A percentile compares a stretch with the other conserved stretches of the same genome.
Conservation (phyloP, 345 rosid species). For the Acer campestre region DNA sequence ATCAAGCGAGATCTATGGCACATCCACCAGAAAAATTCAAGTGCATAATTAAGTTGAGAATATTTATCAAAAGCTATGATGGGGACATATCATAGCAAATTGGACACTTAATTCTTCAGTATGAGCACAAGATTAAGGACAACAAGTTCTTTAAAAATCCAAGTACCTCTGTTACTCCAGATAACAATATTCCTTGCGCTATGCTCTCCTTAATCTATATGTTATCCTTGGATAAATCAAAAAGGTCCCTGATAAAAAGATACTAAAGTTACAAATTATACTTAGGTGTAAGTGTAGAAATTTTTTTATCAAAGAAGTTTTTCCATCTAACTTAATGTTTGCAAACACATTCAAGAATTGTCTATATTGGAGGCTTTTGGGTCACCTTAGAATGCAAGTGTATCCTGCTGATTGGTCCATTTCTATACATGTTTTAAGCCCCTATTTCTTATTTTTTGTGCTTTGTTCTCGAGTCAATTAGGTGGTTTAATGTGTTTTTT, state of each 20-base stretch:
- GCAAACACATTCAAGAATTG: too few species aligned
- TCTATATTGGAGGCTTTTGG: too few species aligned
- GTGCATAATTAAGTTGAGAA: background rate
- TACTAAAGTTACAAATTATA: background rate
- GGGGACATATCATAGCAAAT: background rate
- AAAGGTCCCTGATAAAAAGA: too few species aligned
- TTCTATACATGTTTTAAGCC: too few species aligned
- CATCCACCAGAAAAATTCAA: too few species aligned
- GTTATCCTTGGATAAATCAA: slow-evolving; percentile 37
- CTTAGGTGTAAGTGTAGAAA: background rate
- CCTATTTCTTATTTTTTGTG: too few species aligned
- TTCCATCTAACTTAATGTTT: too few species aligned
- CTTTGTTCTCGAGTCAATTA: too few species aligned
- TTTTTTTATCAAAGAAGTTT: too few species aligned
- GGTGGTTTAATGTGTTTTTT: too few species aligned
- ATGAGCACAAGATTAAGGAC: background rate
- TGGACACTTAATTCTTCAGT: background rate
- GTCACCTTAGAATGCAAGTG: too few species aligned
- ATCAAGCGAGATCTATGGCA: background rate
- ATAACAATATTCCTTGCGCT: slow-evolving; percentile 61
- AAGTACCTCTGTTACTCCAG: slow-evolving; percentile 28
- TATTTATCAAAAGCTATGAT: background rate
- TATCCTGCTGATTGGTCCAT: too few species aligned
- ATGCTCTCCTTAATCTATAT: slow-evolving; percentile 81
- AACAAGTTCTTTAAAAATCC: background rate